These are phyloP conservation scores for Collybiopsis luxurians DNA, from an alignment of 768 basidiomycete species.

Conservation along the genomic window DNA sequence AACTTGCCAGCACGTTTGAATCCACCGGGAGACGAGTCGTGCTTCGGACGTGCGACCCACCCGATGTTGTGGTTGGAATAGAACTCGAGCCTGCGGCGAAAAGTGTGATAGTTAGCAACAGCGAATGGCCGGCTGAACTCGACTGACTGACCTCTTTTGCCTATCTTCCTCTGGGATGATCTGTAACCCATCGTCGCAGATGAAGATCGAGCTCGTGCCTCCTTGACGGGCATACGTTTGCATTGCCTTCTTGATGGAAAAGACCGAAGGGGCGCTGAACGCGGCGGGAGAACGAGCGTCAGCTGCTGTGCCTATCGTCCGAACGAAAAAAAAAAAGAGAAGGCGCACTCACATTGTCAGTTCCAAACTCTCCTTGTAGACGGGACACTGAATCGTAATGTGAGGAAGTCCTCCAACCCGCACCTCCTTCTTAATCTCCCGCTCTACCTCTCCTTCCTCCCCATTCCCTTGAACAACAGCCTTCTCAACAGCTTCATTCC, in stretches of 20 bases:
- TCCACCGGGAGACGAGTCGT: constrained; percentile 67
- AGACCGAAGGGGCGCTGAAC: constrained; percentile 64
- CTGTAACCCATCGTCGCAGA: constrained; percentile 70
- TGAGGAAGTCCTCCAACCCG: constrained; percentile 51
- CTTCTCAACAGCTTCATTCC: not conserved
- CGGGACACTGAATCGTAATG: constrained; percentile 80
- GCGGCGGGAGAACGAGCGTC: not conserved
- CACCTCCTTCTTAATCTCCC: not conserved
- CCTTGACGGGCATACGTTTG: constrained; percentile 86
- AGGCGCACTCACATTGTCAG: constrained; percentile 65
- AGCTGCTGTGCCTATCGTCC: no score
- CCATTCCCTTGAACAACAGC: not conserved
- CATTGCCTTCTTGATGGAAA: constrained; percentile 81
- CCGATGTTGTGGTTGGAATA: constrained; percentile 37
- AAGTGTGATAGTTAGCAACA: no score
- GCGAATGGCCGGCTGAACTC: no score
- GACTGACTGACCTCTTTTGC: constrained; percentile 30
- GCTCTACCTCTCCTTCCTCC: not conserved
- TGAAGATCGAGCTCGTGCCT: constrained; percentile 74
- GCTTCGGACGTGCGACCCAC: constrained; percentile 78
- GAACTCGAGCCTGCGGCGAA: constrained; percentile 50
- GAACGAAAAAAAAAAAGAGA: not conserved
- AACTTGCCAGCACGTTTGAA: constrained; percentile 93
- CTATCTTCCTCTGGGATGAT: no score
- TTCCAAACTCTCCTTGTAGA: constrained; percentile 81